Evolutionary conservation across 2,329 filamentous ascomycete genomes (phyloP).

Genomic region (Apiospora malaysiana): DNA sequence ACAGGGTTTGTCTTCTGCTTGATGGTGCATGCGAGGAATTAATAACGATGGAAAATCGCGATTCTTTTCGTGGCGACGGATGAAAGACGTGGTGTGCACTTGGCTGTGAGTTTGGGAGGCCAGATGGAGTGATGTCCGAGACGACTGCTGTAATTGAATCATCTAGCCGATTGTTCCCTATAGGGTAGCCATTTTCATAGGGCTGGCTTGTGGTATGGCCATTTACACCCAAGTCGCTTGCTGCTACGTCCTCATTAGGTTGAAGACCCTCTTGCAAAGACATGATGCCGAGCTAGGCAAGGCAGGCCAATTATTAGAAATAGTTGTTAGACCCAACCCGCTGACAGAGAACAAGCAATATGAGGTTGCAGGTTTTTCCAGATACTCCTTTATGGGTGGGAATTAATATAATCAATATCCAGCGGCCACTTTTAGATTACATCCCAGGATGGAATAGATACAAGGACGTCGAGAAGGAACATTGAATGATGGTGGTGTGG

Average conservation of each 20-base stretch:
- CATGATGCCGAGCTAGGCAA: not conserved
- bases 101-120: slow-evolving; percentile 18
- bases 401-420: not conserved
- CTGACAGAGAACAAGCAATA: not conserved
- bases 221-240: not conserved
- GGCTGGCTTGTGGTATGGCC: not conserved
- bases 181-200: not conserved
- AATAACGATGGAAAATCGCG: slow-evolving; percentile 36
- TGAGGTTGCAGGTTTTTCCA: not conserved
- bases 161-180: not conserved
- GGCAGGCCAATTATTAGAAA: not conserved
- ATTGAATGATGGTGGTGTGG: not conserved
- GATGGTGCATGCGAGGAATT: slow-evolving; percentile 29
- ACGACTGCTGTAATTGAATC: not conserved
- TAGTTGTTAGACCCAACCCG: not conserved
- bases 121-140: slow-evolving; percentile 6
- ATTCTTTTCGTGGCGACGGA: slow-evolving; percentile 16
- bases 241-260: not conserved
- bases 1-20: slow-evolving; percentile 15
- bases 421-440: not conserved
- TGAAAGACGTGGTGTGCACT: slow-evolving; percentile 11
- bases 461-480: not conserved
- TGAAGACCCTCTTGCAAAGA: not conserved
- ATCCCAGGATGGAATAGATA: not conserved
- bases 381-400: too few species aligned